phyloP scores from a whole-genome alignment of 371 early-diverging fungal genomes.

The Mortierella sp. region DNA sequence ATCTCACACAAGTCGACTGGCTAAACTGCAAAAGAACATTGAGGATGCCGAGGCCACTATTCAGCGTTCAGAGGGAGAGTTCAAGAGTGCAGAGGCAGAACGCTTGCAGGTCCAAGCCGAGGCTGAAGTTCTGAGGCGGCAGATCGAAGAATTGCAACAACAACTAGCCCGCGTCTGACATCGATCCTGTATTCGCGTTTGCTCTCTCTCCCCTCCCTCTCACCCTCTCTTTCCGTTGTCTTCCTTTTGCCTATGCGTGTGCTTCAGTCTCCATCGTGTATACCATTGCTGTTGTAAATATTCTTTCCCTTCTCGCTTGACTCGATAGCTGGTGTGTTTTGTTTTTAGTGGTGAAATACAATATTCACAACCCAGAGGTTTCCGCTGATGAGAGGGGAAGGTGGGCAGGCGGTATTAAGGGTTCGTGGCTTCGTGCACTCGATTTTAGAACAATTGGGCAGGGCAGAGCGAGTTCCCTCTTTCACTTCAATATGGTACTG shows the following conservation, averaged over 20 bases:
- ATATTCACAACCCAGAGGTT: too few relatives aligned
- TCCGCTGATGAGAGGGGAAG: too few relatives aligned
- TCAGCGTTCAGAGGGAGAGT: constrained; percentile 10
- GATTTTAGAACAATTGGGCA: not conserved
- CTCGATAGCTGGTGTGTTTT: too few relatives aligned
- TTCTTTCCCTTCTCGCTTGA: too few relatives aligned
- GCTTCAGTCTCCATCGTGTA: too few relatives aligned
- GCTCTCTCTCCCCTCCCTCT: too few relatives aligned
- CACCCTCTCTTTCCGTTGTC: too few relatives aligned
- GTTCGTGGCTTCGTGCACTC: too few relatives aligned
- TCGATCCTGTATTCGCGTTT: not conserved
- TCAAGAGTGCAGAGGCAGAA: constrained; percentile 9
- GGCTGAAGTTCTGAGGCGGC: not conserved
- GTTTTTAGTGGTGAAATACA: too few relatives aligned
- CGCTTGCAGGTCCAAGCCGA: constrained; percentile 1
- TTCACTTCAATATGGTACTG: constrained; percentile 49
- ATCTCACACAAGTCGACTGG: constrained; percentile 9
- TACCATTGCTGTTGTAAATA: too few relatives aligned
- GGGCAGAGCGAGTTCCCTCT: constrained; percentile 20
- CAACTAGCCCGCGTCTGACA: constrained; percentile 6
- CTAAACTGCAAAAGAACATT: constrained; percentile 6
- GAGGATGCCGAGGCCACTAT: constrained; percentile 5
- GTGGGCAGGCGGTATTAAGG: too few relatives aligned
- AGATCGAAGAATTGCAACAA: constrained; percentile 19
- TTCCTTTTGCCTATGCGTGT: too few relatives aligned